Base-by-base conservation (phyloP, 768 basidiomycete genomes). In the Heimioporus sp. region DNA sequence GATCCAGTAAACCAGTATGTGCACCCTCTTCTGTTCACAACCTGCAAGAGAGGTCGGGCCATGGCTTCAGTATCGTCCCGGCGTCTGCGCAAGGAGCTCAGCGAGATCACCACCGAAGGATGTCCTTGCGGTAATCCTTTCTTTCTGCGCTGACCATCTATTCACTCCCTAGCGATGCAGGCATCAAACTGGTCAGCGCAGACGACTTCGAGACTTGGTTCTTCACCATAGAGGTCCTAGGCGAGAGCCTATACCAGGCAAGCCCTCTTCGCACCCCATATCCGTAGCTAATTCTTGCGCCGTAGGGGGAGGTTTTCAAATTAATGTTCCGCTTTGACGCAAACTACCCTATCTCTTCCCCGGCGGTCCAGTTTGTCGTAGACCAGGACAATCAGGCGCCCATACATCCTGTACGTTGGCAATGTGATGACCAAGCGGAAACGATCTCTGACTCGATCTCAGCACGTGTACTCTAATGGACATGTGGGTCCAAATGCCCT, bases 401-500 rank as follows among this genome's bases (percentile, higher is more conserved):
- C 11, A 64, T 85, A 19, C 92, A 93, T 63, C 92, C 90, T 16
- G 89, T 92, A 66, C 56, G 86, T 76, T 28, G 30, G 10, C 36
- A 34, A 21, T 12, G 52, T 34, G 45, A 13, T 36, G 35, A 24
- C n/a, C 43, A 43, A 35, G 31, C 47, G 35, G 6, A 8, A 40
- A 46, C 49, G 46, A 56, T 50, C 43, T 32, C 55, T 59, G 52
- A 57, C 48, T 21, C n/a, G 28, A 46, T 51, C 45, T 46, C 59
- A 90, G 87, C 90, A 92, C 61, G 86, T 91, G 41, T 92, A 92
- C 66, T 91, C 90, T 10, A 92, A 92, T 65, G 85, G 92, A 53
- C 88, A 90, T 76, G 86, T 92, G 70, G 56, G 81, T 32, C 20
- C 12, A 46, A 12, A 32, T 49, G 20, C 5, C 20, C 35, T 30